These are phyloP conservation scores for Rachicladosporium sp. DNA, from an alignment of 2,329 filamentous ascomycete species.

Conservation along the genomic window DNA sequence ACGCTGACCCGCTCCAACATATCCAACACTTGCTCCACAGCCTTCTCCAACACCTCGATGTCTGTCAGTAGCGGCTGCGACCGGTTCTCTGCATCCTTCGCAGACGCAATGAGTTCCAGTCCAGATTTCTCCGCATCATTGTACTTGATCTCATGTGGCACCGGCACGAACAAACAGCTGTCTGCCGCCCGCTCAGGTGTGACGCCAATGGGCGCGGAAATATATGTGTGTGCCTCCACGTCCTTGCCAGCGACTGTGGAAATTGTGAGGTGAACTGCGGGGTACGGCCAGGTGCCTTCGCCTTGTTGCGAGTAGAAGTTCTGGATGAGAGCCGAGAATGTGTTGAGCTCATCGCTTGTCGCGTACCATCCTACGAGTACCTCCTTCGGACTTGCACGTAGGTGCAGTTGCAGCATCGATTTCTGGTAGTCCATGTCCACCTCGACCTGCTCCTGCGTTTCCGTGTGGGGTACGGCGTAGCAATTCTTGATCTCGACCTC, in stretches of 20 bases:
- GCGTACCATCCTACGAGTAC: constrained; percentile 97
- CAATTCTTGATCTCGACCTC: constrained; percentile 92
- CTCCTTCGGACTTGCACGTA: constrained; percentile 89
- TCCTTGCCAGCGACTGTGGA: constrained; percentile 79
- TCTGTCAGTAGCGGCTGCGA: constrained; percentile 66
- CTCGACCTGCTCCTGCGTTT: constrained; percentile 96
- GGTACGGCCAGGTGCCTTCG: constrained; percentile 92
- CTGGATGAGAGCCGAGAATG: constrained; percentile 95
- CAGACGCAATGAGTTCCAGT: constrained; percentile 72
- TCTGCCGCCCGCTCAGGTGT: constrained; percentile 90
- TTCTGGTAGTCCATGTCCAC: constrained; percentile 99
- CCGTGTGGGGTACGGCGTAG: constrained; percentile 96
- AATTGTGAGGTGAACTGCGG: constrained; percentile 93
- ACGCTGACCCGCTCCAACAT: constrained; percentile 84
- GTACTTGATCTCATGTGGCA: constrained; percentile 88
- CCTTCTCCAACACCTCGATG: constrained; percentile 76
- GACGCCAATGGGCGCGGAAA: constrained; percentile 87
- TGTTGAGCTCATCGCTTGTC: constrained; percentile 92
- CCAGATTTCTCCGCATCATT: constrained; percentile 65
- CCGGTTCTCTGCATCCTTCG: constrained; percentile 66
- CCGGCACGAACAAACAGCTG: constrained; percentile 93
- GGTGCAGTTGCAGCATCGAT: constrained; percentile 91
- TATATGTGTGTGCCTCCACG: constrained; percentile 86
- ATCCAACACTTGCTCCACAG: constrained; percentile 74
- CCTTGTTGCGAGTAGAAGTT: constrained; percentile 98